Conservation (phyloP, 306 rosid species). For the Abrus precatorius region DNA sequence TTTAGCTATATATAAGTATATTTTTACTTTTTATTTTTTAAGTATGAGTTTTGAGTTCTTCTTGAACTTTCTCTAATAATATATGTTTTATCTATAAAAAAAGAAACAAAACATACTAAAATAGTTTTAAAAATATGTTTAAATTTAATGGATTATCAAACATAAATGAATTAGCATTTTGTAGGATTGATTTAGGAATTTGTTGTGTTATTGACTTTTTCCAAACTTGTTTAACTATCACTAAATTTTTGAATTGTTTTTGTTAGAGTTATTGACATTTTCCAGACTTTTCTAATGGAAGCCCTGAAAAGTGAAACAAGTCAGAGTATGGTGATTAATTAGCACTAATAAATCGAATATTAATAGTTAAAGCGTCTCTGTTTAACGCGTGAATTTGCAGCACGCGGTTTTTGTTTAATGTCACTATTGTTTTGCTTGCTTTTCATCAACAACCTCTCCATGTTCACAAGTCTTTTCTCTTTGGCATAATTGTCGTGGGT, state of each 20-base stretch:
- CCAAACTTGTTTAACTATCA: neutral
- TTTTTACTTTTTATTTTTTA: too few species aligned
- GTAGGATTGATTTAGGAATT: neutral
- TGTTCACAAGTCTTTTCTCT: neutral
- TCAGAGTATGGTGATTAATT: neutral
- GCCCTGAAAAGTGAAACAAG: neutral
- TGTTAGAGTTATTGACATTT: neutral
- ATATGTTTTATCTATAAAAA: too few species aligned
- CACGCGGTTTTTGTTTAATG: neutral
- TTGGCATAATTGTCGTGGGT: neutral
- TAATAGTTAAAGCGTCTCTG: neutral
- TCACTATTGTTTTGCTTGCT: conserved; percentile 12
- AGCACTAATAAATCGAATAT: neutral
- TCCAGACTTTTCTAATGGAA: neutral
- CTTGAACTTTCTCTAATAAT: too few species aligned
- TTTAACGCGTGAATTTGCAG: neutral
- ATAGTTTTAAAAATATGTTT: too few species aligned
- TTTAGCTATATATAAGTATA: too few species aligned
- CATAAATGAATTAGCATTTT: neutral
- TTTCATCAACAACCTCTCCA: neutral
- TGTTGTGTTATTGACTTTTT: neutral
- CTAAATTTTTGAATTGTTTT: neutral
- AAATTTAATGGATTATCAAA: neutral
- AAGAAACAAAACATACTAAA: too few species aligned
- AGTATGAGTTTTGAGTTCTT: too few species aligned